Base-by-base conservation (phyloP, 2,329 filamentous ascomycete species). In the Epichloe amarillans region DNA sequence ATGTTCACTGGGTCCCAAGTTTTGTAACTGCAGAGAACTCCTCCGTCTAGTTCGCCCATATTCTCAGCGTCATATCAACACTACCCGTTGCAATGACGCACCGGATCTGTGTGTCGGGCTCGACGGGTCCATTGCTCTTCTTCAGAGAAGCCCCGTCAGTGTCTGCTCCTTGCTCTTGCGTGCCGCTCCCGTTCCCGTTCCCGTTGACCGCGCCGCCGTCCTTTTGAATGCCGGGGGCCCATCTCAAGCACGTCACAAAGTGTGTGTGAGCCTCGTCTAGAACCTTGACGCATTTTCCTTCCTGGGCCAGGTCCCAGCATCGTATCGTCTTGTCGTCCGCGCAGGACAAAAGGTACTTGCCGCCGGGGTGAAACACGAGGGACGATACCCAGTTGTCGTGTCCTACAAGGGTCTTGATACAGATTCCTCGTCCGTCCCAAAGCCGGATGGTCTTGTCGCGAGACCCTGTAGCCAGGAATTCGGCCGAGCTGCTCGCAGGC, bases 361-460 rank as follows among this genome's bases (percentile, higher is more conserved):
- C 91, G 8, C 88, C 86, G 0, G 91, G 91, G 61, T 96, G 91
- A 65, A 95, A 97, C 10, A 88, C 82, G 5, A 96, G 68, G 0
- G 79, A 85, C 35, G 88, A 82, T 8, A 97, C 81, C 91, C 91
- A 97, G 64, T 96, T 96, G 65, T 96, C 90, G 64, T 96, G 91
- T 2, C 91, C 91, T 1, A 82, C 71, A 1, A 97, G 73, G 0
- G 86, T 93, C 65, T 88, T 91, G 63, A 96, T 82, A 56, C 88
- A 80, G 11, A 84, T 88, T 35, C 91, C 91, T 50, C 88, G 79
- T 11, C 83, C 78, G 64, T 95, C 88, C 88, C 90, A 96, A 6
- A 97, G 70, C 60, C 83, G 84, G 62, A 97, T 95, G 0, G 83
- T 85, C 72, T 95, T 96, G 67, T 96, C 91, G 64, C 91, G 76